These are phyloP conservation scores for Alternaria longipes DNA, from an alignment of 2,329 filamentous ascomycete species.

Conservation along the genomic window DNA sequence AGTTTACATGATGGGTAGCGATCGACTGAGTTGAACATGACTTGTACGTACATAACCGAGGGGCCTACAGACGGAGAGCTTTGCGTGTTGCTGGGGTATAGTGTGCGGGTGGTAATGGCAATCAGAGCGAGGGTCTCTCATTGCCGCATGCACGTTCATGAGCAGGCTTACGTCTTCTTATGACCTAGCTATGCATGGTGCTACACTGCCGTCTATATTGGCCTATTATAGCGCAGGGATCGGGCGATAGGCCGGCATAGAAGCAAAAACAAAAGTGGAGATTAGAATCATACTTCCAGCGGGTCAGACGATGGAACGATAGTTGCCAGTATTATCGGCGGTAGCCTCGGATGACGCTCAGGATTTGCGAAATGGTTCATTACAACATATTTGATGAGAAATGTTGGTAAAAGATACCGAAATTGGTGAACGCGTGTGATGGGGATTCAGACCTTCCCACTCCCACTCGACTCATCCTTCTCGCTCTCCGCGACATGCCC, in stretches of 20 bases:
- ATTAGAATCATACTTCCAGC: background rate
- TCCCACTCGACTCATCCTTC: background rate
- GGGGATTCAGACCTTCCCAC: background rate
- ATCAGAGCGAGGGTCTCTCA: background rate
- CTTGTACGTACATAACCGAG: background rate
- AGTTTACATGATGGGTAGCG: background rate
- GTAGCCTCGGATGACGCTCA: background rate
- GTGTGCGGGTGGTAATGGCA: background rate
- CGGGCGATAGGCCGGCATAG: background rate
- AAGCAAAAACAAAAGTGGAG: background rate
- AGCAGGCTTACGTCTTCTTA: background rate
- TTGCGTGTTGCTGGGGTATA: background rate
- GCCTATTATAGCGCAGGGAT: background rate
- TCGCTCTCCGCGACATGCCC: background rate
- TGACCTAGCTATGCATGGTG: constrained; percentile 7
- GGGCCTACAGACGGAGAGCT: background rate
- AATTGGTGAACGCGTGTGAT: background rate
- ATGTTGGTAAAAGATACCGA: background rate
- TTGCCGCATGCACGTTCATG: background rate
- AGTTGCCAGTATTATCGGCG: background rate
- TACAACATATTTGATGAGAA: background rate
- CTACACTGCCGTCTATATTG: background rate
- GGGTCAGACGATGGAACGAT: background rate
- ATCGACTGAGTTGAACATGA: background rate
- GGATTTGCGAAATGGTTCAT: background rate